Evolutionary conservation across 2,329 filamentous ascomycete genomes (phyloP).

Genomic region (Dactylellina parvicollis): DNA sequence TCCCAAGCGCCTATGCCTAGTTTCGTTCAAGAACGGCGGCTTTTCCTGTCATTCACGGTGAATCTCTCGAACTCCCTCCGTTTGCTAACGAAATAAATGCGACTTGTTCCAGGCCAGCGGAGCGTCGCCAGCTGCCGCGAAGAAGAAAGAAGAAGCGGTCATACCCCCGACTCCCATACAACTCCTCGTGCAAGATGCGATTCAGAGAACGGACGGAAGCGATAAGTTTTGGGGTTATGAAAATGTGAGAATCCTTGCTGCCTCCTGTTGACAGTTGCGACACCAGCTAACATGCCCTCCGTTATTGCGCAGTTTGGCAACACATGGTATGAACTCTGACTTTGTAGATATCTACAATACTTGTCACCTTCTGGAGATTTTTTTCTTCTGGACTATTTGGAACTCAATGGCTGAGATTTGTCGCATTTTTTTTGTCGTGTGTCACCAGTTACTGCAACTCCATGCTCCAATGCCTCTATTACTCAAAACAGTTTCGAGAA

Average conservation of each 20-base stretch:
- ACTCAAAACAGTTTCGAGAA: constrained; percentile 92
- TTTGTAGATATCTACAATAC: constrained; percentile 56
- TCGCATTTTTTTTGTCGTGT: constrained; percentile 55
- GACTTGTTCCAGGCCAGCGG: constrained; percentile 45
- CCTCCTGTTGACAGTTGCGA: background rate
- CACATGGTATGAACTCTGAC: constrained; percentile 45
- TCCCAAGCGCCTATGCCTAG: background rate
- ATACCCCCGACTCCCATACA: constrained; percentile 60
- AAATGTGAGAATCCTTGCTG: constrained; percentile 74
- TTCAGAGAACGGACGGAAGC: constrained; percentile 84
- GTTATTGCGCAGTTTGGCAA: constrained; percentile 51
- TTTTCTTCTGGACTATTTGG: constrained; percentile 28
- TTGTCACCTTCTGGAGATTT: background rate
- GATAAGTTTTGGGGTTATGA: constrained; percentile 99
- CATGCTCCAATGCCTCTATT: constrained; percentile 95
- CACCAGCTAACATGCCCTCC: constrained; percentile 37
- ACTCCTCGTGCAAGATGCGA: constrained; percentile 82
- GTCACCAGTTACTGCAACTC: constrained; percentile 90
- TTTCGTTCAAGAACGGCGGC: background rate
- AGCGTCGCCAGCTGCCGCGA: constrained; percentile 40
- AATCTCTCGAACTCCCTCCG: background rate
- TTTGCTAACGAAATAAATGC: constrained; percentile 3
- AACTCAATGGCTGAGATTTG: constrained; percentile 43
- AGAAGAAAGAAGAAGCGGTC: constrained; percentile 48
- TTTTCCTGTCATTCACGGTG: background rate